A percentile compares a stretch with the other conserved stretches of the same genome.
Evolutionary conservation across 768 basidiomycete species (phyloP).

Genomic region (Infundibulicybe gibba): DNA sequence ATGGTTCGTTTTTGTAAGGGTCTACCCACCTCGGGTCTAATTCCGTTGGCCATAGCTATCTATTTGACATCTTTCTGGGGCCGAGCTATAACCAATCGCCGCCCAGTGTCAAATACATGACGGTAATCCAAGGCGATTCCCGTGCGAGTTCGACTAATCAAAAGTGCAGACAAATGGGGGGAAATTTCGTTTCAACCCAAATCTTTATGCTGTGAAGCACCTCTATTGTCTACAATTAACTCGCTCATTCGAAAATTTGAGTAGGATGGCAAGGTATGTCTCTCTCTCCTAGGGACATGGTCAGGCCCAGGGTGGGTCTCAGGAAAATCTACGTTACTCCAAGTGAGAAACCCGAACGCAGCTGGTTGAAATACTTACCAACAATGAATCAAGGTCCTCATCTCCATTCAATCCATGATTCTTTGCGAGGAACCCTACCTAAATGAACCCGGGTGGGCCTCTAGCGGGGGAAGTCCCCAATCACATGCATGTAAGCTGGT

Average conservation of each 20-base stretch:
- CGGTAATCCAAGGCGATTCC: slow-evolving; percentile 32
- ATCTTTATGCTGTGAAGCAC: slow-evolving; percentile 77
- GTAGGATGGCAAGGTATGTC: slow-evolving; percentile 91
- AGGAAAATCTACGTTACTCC: slow-evolving; percentile 86
- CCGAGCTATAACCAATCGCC: slow-evolving; percentile 86
- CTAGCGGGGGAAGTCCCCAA: slow-evolving; percentile 64
- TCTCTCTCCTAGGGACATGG: slow-evolving; percentile 92
- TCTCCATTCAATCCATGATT: slow-evolving; percentile 97
- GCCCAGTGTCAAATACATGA: slow-evolving; percentile 64
- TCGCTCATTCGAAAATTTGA: slow-evolving; percentile 3
- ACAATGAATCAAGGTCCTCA: slow-evolving; percentile 74
- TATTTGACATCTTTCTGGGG: slow-evolving; percentile 94
- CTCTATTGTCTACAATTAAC: neutral
- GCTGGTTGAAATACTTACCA: slow-evolving; percentile 6
- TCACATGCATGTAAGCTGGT: slow-evolving; percentile 67
- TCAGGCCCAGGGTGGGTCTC: slow-evolving; percentile 89
- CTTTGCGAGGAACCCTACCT: slow-evolving; percentile 91
- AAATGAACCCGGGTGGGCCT: slow-evolving; percentile 90
- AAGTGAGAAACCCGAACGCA: slow-evolving; percentile 38
- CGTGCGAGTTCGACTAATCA: neutral
- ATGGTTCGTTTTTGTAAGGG: slow-evolving; percentile 49
- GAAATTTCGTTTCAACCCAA: slow-evolving; percentile 90
- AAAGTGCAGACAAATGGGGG: slow-evolving; percentile 75
- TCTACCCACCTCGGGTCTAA: neutral
- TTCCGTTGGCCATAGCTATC: slow-evolving; percentile 10